Percentiles rank a stretch among this genome's conserved stretches.
phyloP scores from a whole-genome alignment of 306 rosid species.

The Casuarina glauca region DNA sequence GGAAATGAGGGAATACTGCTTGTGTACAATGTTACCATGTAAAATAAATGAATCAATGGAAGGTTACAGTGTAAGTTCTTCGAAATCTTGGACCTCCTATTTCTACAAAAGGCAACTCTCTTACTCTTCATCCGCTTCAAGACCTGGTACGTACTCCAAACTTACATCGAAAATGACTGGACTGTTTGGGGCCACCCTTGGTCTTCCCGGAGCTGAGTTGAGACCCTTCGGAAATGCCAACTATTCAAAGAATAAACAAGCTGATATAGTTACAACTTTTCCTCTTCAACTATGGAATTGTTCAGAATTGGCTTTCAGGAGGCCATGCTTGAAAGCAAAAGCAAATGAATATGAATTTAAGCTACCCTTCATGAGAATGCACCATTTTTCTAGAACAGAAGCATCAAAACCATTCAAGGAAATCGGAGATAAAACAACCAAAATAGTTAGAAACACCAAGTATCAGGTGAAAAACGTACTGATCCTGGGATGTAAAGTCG shows the following conservation, averaged over 20 bases:
- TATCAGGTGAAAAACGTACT: slow-evolving; percentile 52
- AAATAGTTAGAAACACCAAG: not conserved
- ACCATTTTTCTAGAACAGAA: not conserved
- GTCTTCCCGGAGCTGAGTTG: slow-evolving; percentile 95
- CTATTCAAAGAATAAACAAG: slow-evolving; percentile 41
- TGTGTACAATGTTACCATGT: not conserved
- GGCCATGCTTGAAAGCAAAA: slow-evolving; percentile 1
- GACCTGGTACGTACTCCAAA: slow-evolving; percentile 88
- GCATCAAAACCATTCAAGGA: not conserved
- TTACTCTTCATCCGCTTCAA: slow-evolving; percentile 74
- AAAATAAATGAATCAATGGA: slow-evolving; percentile 9
- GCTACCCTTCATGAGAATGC: not conserved
- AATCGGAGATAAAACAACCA: not conserved
- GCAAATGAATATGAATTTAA: not conserved
- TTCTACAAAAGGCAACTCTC: not conserved
- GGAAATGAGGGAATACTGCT: not conserved
- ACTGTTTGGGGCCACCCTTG: slow-evolving; percentile 93
- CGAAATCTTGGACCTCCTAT: not conserved
- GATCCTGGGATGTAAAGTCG: slow-evolving; percentile 88
- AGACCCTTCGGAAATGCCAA: slow-evolving; percentile 98
- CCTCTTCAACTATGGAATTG: not conserved
- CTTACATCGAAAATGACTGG: slow-evolving; percentile 92
- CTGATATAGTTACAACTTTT: slow-evolving; percentile 13
- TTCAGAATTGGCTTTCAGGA: slow-evolving; percentile 8
- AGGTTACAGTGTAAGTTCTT: slow-evolving; percentile 2